These are phyloP conservation scores for Aspergillus glaucus DNA, from an alignment of 2,329 filamentous ascomycete genomes.

Conservation along the genomic window DNA sequence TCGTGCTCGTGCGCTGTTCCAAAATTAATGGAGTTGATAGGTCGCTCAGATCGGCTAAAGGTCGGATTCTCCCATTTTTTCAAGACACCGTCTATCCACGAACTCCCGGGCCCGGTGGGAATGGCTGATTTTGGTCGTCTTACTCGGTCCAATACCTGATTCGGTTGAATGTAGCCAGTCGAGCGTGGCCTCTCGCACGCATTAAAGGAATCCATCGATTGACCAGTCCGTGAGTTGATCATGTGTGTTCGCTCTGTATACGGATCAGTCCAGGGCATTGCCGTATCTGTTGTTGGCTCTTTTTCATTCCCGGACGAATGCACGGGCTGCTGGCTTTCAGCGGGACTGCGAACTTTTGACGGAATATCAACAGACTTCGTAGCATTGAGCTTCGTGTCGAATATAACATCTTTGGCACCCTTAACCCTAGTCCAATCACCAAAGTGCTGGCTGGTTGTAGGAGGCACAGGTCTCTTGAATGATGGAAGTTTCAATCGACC, in stretches of 20 bases:
- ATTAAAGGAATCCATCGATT: slow-evolving; percentile 16
- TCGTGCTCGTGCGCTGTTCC: slow-evolving; percentile 10
- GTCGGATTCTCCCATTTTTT: slow-evolving; percentile 68
- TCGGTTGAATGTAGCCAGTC: slow-evolving; percentile 9
- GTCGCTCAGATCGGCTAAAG: slow-evolving; percentile 51
- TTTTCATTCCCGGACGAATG: background rate
- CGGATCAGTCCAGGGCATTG: slow-evolving; percentile 55
- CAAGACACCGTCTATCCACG: slow-evolving; percentile 58
- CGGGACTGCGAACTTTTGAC: background rate
- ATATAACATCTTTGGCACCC: slow-evolving; percentile 19
- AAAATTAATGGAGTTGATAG: slow-evolving; percentile 35
- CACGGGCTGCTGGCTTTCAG: background rate
- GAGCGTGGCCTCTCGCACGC: slow-evolving; percentile 11
- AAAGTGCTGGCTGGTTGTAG: slow-evolving; percentile 20
- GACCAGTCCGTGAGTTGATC: slow-evolving; percentile 31
- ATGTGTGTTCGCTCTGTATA: slow-evolving; percentile 38
- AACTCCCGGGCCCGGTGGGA: slow-evolving; percentile 8
- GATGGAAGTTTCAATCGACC: slow-evolving; percentile 25
- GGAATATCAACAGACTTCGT: background rate
- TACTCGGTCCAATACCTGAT: slow-evolving; percentile 1
- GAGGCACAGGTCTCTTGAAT: slow-evolving; percentile 12
- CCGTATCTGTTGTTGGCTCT: slow-evolving; percentile 7
- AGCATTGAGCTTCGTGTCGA: background rate
- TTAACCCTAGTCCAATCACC: slow-evolving; percentile 39
- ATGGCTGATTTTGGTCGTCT: slow-evolving; percentile 14